These are phyloP conservation scores for Pseudogymnoascus sp. DNA, from an alignment of 2,329 filamentous ascomycete genomes.

Conservation along the genomic window DNA sequence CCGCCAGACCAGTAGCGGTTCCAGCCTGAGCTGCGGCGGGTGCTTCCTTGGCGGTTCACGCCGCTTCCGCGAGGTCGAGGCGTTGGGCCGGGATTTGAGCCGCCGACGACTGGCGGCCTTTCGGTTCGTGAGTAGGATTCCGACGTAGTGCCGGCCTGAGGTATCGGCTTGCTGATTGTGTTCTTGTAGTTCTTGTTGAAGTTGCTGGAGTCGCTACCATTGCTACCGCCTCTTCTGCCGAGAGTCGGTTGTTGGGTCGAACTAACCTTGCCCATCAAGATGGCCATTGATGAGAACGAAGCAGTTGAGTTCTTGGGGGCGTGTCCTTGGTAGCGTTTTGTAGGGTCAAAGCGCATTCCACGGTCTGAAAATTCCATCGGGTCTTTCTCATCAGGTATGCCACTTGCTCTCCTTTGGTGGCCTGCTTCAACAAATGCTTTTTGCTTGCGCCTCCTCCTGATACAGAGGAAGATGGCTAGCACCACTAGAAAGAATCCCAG, in stretches of 20 bases:
- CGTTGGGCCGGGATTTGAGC: slow-evolving; percentile 27
- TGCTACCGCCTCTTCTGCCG: slow-evolving; percentile 47
- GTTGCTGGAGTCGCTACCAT: slow-evolving; percentile 48
- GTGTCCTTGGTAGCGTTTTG: slow-evolving; percentile 40
- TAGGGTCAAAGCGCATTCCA: slow-evolving; percentile 31
- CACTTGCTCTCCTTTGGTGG: slow-evolving; percentile 38
- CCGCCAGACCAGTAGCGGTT: slow-evolving; percentile 72
- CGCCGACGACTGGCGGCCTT: slow-evolving; percentile 25
- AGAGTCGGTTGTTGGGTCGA: slow-evolving; percentile 34
- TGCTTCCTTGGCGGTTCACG: slow-evolving; percentile 22
- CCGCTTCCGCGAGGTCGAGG: slow-evolving; percentile 20
- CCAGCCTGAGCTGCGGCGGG: slow-evolving; percentile 63
- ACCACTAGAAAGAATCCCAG: slow-evolving; percentile 53
- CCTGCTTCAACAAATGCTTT: slow-evolving; percentile 43
- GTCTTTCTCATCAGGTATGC: slow-evolving; percentile 51
- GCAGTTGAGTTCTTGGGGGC: slow-evolving; percentile 44
- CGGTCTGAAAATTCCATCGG: slow-evolving; percentile 41
- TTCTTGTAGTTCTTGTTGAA: slow-evolving; percentile 55
- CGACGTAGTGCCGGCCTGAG: slow-evolving; percentile 31
- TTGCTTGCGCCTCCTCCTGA: slow-evolving; percentile 54
- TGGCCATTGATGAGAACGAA: slow-evolving; percentile 57
- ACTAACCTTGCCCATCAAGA: slow-evolving; percentile 55
- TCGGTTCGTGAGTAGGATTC: not conserved
- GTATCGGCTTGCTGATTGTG: slow-evolving; percentile 54
- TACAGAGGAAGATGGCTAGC: slow-evolving; percentile 54